Percentiles rank a stretch among this genome's conserved stretches.
Conservation (phyloP, 441 rosid species). For the Omphalea diandra region DNA sequence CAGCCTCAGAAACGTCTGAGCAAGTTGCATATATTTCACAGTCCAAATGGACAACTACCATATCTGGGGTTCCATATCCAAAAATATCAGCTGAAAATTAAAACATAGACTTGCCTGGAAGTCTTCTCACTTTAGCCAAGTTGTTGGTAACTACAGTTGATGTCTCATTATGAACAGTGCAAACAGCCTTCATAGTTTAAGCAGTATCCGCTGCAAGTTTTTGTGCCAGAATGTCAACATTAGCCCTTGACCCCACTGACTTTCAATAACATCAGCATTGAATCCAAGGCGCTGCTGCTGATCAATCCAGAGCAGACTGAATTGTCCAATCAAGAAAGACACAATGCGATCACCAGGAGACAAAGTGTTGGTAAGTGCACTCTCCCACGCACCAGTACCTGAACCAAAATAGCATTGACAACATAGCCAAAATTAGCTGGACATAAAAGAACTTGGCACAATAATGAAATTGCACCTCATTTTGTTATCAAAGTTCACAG, state of each 20-base stretch:
- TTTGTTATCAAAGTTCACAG: no score
- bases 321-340: conserved; percentile 90
- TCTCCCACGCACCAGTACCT: conserved; percentile 99
- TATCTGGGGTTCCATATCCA: background rate
- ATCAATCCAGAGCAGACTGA: conserved; percentile 97
- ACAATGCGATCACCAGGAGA: conserved; percentile 92
- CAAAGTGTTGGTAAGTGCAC: conserved; percentile 95
- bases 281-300: conserved; percentile 96
- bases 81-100: no score
- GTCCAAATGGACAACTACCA: background rate
- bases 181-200: conserved; percentile 87
- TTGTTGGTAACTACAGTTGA: conserved; percentile 95
- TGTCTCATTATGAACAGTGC: conserved; percentile 95
- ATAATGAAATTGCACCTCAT: no score
- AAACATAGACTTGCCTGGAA: conserved; percentile 83
- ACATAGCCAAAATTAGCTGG: no score
- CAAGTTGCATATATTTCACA: background rate
- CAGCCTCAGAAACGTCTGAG: background rate
- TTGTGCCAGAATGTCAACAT: conserved; percentile 68
- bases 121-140: conserved; percentile 73
- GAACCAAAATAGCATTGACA: conserved; percentile 17
- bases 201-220: conserved; percentile 75
- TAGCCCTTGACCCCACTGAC: conserved; percentile 99
- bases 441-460: no score
- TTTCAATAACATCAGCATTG: conserved; percentile 85